A percentile compares a stretch with the other conserved stretches of the same genome.
These are phyloP conservation scores for Globisporangium viniferum DNA, from an alignment of 352 stramenopile genomes.

Conservation along the genomic window DNA sequence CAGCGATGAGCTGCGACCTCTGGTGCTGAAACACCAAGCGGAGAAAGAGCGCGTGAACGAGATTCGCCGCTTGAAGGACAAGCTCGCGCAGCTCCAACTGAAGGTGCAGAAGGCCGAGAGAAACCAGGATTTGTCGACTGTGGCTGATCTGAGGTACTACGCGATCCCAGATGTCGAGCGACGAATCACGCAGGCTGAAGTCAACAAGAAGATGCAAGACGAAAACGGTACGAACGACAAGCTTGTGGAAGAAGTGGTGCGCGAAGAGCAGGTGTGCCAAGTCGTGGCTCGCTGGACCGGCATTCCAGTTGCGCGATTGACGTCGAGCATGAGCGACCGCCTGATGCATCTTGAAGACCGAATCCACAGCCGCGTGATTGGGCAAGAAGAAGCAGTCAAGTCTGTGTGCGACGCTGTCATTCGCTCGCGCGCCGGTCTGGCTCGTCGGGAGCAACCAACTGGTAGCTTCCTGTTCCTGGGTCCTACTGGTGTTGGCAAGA, in stretches of 20 bases:
- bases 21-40: slow-evolving; percentile 89
- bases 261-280: slow-evolving; percentile 86
- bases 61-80: slow-evolving; percentile 90
- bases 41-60: slow-evolving; percentile 93
- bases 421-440: slow-evolving; percentile 89
- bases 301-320: slow-evolving; percentile 86
- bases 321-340: slow-evolving; percentile 69
- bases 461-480: slow-evolving; percentile 96
- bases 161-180: slow-evolving; percentile 92
- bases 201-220: slow-evolving; percentile 61
- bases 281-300: slow-evolving; percentile 90
- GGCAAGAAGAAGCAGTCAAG: slow-evolving; percentile 92
- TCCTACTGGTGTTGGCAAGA: slow-evolving; percentile 95
- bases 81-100: slow-evolving; percentile 90
- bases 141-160: slow-evolving; percentile 96
- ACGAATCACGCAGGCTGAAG: slow-evolving; percentile 78
- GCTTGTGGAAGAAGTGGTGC: slow-evolving; percentile 86
- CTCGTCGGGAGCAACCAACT: slow-evolving; percentile 84
- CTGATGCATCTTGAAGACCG: slow-evolving; percentile 81
- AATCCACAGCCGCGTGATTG: slow-evolving; percentile 91
- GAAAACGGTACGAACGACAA: slow-evolving; percentile 55
- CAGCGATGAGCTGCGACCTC: slow-evolving; percentile 87
- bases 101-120: slow-evolving; percentile 94
- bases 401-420: slow-evolving; percentile 92
- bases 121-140: slow-evolving; percentile 93